A percentile compares a stretch with the other conserved stretches of the same genome.
Evolutionary conservation across 2,329 filamentous ascomycete species (phyloP).

Genomic region (Ilyonectria mors-panacis): DNA sequence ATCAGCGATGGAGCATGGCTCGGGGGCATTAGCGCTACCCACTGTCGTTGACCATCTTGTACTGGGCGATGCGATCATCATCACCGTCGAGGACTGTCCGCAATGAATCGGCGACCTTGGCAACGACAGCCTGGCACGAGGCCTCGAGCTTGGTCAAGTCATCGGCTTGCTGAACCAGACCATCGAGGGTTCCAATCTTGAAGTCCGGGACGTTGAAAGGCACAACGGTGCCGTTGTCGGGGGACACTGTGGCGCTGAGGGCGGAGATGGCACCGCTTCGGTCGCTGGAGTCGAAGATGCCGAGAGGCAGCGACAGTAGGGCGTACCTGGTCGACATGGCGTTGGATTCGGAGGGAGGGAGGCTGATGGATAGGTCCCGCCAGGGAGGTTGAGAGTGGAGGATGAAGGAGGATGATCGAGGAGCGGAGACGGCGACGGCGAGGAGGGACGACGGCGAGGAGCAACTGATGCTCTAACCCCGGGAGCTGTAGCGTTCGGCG

Average conservation of each 20-base stretch:
- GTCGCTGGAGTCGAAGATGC: conserved; percentile 86
- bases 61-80: conserved; percentile 84
- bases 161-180: conserved; percentile 95
- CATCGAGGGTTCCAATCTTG: conserved; percentile 97
- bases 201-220: conserved; percentile 91
- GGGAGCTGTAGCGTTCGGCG: conserved; percentile 26
- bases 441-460: conserved; percentile 12
- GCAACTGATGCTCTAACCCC: conserved; percentile 4
- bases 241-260: conserved; percentile 78
- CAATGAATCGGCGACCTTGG: conserved; percentile 90
- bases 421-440: conserved; percentile 11
- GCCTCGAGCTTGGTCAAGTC: conserved; percentile 91
- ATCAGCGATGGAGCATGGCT: conserved; percentile 42
- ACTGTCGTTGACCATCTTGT: conserved; percentile 97
- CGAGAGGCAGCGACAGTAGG: conserved; percentile 90
- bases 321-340: conserved; percentile 78
- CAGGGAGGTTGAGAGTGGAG: conserved; percentile 11
- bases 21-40: conserved; percentile 54
- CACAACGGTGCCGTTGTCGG: conserved; percentile 82
- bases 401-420: conserved; percentile 27
- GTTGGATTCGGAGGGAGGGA: conserved; percentile 23
- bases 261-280: conserved; percentile 85
- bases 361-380: conserved; percentile 10
- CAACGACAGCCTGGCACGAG: conserved; percentile 84
- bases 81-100: conserved; percentile 86